These are phyloP conservation scores for Agaricus subrufescens DNA, from an alignment of 768 basidiomycete genomes.

Conservation along the genomic window DNA sequence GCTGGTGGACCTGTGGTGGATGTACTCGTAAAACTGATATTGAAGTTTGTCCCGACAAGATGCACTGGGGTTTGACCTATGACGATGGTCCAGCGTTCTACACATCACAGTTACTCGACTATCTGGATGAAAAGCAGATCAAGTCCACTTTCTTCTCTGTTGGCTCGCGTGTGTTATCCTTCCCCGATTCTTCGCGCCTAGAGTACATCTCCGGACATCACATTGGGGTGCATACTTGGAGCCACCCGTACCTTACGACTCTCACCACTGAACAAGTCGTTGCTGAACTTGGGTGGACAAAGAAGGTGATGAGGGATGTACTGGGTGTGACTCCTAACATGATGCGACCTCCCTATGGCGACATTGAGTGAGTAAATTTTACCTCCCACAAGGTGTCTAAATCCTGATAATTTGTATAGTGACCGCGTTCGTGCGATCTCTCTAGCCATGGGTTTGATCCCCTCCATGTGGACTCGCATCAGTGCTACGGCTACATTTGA, in stretches of 20 bases:
- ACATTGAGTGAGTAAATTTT: slow-evolving; percentile 54
- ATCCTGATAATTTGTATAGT: slow-evolving; percentile 29
- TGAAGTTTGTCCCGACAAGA: slow-evolving; percentile 65
- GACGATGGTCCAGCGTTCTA: slow-evolving; percentile 81
- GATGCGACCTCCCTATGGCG: slow-evolving; percentile 81
- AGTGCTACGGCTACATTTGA: slow-evolving; percentile 62
- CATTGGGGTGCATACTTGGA: slow-evolving; percentile 66
- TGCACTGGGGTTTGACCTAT: slow-evolving; percentile 53
- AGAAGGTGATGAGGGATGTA: slow-evolving; percentile 79
- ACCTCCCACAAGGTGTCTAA: background rate
- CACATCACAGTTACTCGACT: slow-evolving; percentile 69
- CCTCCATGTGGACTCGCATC: slow-evolving; percentile 82
- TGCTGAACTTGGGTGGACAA: slow-evolving; percentile 86
- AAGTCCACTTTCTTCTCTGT: slow-evolving; percentile 87
- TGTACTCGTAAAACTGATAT: slow-evolving; percentile 69
- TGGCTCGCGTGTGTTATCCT: slow-evolving; percentile 72
- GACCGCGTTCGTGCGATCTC: slow-evolving; percentile 85
- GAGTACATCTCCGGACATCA: slow-evolving; percentile 82
- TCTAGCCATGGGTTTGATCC: slow-evolving; percentile 74
- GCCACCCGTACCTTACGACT: slow-evolving; percentile 69
- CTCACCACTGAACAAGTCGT: slow-evolving; percentile 77
- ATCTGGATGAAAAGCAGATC: slow-evolving; percentile 58
- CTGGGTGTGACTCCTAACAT: slow-evolving; percentile 72
- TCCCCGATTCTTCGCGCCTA: slow-evolving; percentile 62
- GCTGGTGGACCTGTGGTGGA: slow-evolving; percentile 82